phyloP scores from a whole-genome alignment of 1,139 yeast genomes.

The Lodderomyces margitis region DNA sequence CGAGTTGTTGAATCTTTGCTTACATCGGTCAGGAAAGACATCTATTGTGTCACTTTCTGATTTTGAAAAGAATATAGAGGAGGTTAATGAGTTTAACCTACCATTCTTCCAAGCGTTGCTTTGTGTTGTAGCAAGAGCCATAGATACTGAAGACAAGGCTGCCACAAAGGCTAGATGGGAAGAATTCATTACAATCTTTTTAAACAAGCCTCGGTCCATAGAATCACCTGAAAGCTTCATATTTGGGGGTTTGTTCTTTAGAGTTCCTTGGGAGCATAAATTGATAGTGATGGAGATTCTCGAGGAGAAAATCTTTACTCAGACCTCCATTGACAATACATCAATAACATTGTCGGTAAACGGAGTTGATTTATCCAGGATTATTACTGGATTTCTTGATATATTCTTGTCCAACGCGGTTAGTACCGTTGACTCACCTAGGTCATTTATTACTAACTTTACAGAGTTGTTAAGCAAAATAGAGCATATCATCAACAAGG shows the following conservation, averaged over 20 bases:
- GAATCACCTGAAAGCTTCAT: not conserved
- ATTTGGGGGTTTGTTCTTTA: slow-evolving; percentile 42
- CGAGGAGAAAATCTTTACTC: slow-evolving; percentile 22
- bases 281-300: slow-evolving; percentile 26
- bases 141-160: not conserved
- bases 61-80: slow-evolving; percentile 17
- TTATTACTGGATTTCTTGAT: slow-evolving; percentile 37
- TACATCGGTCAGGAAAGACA: slow-evolving; percentile 10
- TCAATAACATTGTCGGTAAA: not conserved
- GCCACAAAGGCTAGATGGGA: slow-evolving; percentile 14
- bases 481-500: slow-evolving; percentile 16
- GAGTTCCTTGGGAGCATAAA: slow-evolving; percentile 31
- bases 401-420: slow-evolving; percentile 35
- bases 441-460: slow-evolving; percentile 20
- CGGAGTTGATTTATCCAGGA: slow-evolving; percentile 20
- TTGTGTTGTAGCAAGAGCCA: slow-evolving; percentile 16
- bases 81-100: slow-evolving; percentile 52
- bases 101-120: slow-evolving; percentile 50
- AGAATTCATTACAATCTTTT: slow-evolving; percentile 36
- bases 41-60: slow-evolving; percentile 19
- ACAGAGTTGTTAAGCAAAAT: slow-evolving; percentile 21
- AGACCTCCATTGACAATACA: not conserved
- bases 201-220: slow-evolving; percentile 38
- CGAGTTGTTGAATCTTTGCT: slow-evolving; percentile 21
- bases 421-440: slow-evolving; percentile 22